Evolutionary conservation across 768 basidiomycete genomes (phyloP).

Genomic region (Chalciporus sphaerocephalus): DNA sequence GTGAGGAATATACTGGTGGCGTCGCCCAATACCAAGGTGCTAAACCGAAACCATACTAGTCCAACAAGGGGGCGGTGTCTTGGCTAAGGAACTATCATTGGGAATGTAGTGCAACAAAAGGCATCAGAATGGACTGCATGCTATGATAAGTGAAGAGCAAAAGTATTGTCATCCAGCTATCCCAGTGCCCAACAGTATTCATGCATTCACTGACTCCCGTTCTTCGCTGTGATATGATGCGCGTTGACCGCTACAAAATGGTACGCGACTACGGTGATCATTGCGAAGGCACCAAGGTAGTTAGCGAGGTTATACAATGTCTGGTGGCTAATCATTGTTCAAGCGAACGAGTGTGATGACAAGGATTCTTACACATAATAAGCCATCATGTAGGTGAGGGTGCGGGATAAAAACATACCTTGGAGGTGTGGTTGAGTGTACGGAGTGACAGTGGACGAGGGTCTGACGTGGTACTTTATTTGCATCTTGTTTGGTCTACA

Average conservation of each 20-base stretch:
- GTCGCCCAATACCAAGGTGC: constrained; percentile 16
- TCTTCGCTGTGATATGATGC: constrained; percentile 36
- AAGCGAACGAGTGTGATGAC: constrained; percentile 10
- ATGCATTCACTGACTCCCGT: not conserved
- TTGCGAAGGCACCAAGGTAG: constrained; percentile 76
- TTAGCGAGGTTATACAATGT: constrained; percentile 83
- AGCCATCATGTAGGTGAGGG: not conserved
- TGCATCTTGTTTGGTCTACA: constrained; percentile 31
- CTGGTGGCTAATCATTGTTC: constrained; percentile 70
- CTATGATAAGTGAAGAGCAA: too few relatives aligned
- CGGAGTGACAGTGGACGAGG: not conserved
- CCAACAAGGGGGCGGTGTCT: not conserved
- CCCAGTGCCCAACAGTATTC: too few relatives aligned
- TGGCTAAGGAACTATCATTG: not conserved
- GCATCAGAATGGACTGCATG: not conserved
- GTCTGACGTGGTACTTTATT: constrained; percentile 19
- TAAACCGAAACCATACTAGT: constrained; percentile 11
- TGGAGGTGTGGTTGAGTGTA: constrained; percentile 7
- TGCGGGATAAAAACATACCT: constrained; percentile 11
- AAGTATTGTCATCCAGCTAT: too few relatives aligned
- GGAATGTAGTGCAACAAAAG: not conserved
- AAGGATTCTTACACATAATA: constrained; percentile 1
- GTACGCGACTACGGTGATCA: constrained; percentile 84
- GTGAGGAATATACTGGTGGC: constrained; percentile 1
- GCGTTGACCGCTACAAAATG: constrained; percentile 89